A percentile compares a stretch with the other conserved stretches of the same genome.
Evolutionary conservation across 257 asterid species (phyloP).

Genomic region (Thymus quinquecostatus): DNA sequence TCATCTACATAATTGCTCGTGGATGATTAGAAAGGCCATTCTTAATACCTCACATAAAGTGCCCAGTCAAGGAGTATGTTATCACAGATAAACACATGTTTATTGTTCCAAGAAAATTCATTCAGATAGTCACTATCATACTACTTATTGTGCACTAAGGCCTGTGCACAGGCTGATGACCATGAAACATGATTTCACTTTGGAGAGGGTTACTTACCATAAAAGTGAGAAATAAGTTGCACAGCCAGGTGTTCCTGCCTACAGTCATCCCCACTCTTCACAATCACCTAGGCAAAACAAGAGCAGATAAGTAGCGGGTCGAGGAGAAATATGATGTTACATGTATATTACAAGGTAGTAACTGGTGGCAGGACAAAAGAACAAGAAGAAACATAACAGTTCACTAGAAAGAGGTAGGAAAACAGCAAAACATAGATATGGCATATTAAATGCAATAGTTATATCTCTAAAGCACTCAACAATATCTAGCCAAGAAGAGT

Average conservation of each 20-base stretch:
- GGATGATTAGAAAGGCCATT: conserved; percentile 3
- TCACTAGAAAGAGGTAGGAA: background rate
- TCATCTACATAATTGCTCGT: background rate
- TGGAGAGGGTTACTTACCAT: conserved; percentile 33
- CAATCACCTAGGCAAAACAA: conserved; percentile 36
- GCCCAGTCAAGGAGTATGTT: conserved; percentile 25
- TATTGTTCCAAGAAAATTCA: conserved; percentile 12
- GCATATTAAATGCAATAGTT: conserved; percentile 9
- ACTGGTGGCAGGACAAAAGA: background rate
- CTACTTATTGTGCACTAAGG: conserved; percentile 3
- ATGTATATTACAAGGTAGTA: background rate
- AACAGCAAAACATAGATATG: conserved; percentile 2
- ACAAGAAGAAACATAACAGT: conserved; percentile 11
- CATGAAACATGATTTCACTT: conserved; percentile 4
- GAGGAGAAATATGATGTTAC: background rate
- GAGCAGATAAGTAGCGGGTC: conserved; percentile 16
- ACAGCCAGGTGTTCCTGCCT: conserved; percentile 48
- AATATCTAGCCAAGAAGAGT: conserved; percentile 1
- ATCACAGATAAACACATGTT: conserved; percentile 1
- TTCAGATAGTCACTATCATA: conserved; percentile 19
- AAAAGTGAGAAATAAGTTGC: conserved; percentile 45
- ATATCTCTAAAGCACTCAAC: conserved; percentile 16
- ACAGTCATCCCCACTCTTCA: conserved; percentile 49
- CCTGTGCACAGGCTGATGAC: background rate
- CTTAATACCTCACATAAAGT: conserved; percentile 11